phyloP scores from a whole-genome alignment of 768 basidiomycete genomes.

The Termitomyces sp. region DNA sequence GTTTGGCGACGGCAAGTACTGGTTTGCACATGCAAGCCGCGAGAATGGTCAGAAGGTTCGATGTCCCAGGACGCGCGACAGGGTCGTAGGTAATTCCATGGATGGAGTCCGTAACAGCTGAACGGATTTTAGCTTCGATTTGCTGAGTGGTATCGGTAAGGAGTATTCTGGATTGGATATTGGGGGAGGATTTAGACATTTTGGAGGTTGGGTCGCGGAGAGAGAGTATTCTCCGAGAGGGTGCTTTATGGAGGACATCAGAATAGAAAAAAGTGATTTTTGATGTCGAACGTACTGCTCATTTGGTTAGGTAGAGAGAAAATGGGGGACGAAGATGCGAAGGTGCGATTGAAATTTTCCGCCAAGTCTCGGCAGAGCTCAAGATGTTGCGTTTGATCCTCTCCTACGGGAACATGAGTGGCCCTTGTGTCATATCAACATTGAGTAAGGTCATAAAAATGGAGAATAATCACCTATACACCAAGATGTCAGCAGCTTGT shows the following conservation, averaged over 20 bases:
- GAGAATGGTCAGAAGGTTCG: constrained; percentile 79
- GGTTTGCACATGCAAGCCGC: constrained; percentile 63
- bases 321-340: constrained; percentile 39
- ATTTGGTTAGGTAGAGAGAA: constrained; percentile 75
- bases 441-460: neutral
- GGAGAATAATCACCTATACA: constrained; percentile 59
- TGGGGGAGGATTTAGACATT: constrained; percentile 93
- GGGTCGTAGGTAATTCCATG: constrained; percentile 80
- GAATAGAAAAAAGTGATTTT: neutral
- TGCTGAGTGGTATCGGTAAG: constrained; percentile 67
- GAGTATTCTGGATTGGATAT: constrained; percentile 76
- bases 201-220: constrained; percentile 82
- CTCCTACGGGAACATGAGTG: constrained; percentile 93
- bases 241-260: constrained; percentile 43
- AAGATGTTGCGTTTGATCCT: constrained; percentile 94
- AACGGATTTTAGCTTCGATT: constrained; percentile 69
- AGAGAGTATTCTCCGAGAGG: constrained; percentile 79
- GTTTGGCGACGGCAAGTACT: constrained; percentile 39
- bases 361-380: constrained; percentile 86
- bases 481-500: constrained; percentile 89
- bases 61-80: constrained; percentile 69
- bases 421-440: constrained; percentile 43
- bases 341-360: constrained; percentile 75
- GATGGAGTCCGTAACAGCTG: constrained; percentile 84
- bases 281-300: constrained; percentile 51